Conservation (phyloP, 768 basidiomycete genomes). For the Austroboletus festivus region DNA sequence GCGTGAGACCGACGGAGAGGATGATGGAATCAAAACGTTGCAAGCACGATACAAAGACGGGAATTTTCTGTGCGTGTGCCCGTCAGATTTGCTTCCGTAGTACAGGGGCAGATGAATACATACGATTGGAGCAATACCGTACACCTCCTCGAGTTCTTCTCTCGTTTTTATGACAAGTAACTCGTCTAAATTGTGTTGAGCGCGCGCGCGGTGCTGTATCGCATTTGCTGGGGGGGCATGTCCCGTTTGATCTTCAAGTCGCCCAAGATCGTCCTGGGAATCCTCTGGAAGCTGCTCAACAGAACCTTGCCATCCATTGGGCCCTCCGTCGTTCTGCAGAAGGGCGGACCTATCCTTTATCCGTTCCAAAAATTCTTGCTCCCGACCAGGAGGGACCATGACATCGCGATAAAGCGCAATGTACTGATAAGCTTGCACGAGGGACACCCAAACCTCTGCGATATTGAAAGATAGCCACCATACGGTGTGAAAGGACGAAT, state of each 20-base stretch:
- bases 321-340: conserved; percentile 7
- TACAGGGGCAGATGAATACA: conserved; percentile 28
- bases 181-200: conserved; percentile 66
- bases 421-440: conserved; percentile 69
- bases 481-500: conserved; percentile 58
- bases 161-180: conserved; percentile 60
- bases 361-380: conserved; percentile 37
- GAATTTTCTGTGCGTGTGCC: conserved; percentile 52
- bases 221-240: background rate
- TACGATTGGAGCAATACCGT: conserved; percentile 77
- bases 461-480: conserved; percentile 77
- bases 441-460: conserved; percentile 61
- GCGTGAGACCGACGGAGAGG: conserved; percentile 62
- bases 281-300: conserved; percentile 6
- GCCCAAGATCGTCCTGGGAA: conserved; percentile 16
- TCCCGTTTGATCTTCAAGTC: conserved; percentile 18
- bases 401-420: conserved; percentile 67
- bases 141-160: conserved; percentile 76
- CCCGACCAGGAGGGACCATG: conserved; percentile 47
- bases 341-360: conserved; percentile 16
- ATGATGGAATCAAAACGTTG: conserved; percentile 74
- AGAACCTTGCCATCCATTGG: conserved; percentile 9
- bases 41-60: conserved; percentile 73
- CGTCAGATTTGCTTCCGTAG: conserved; percentile 3
- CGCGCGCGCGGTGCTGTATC: conserved; percentile 34